Conservation (phyloP, 805 yeast species). For the Saturnispora silvae region DNA sequence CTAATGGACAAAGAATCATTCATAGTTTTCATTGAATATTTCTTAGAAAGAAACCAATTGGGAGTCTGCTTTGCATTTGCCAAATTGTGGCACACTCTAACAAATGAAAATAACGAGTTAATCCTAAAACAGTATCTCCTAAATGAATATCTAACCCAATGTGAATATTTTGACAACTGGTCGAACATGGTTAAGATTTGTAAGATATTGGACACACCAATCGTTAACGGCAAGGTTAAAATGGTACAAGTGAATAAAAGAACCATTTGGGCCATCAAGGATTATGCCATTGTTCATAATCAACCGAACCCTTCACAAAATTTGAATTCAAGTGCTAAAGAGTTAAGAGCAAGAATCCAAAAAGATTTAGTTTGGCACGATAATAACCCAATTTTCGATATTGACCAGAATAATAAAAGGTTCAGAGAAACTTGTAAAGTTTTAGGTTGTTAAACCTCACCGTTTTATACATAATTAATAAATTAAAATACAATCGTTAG, state of each 20-base stretch:
- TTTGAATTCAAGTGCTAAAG: slow-evolving; percentile 9
- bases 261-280: slow-evolving; percentile 10
- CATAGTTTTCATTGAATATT: slow-evolving; percentile 15
- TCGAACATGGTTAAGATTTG: slow-evolving; percentile 13
- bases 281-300: slow-evolving; percentile 18
- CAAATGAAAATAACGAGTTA: slow-evolving; percentile 9
- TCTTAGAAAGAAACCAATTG: slow-evolving; percentile 15
- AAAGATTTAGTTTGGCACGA: slow-evolving; percentile 15
- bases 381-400: slow-evolving; percentile 7
- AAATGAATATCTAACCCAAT: slow-evolving; percentile 12
- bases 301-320: slow-evolving; percentile 11
- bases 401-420: slow-evolving; percentile 10
- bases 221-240: background rate
- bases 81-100: slow-evolving; percentile 13
- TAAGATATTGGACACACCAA: slow-evolving; percentile 7
- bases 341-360: slow-evolving; percentile 11
- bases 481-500: background rate
- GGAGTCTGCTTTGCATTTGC: slow-evolving; percentile 20
- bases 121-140: slow-evolving; percentile 15
- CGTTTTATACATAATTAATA: background rate
- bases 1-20: slow-evolving; percentile 16
- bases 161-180: slow-evolving; percentile 22
- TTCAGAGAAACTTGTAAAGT: slow-evolving; percentile 15
- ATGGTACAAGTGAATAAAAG: slow-evolving; percentile 7
- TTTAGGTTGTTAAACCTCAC: background rate